Evolutionary conservation across 75 land plant species (phyloP).

Genomic region (Adiantum capillusveneris): DNA sequence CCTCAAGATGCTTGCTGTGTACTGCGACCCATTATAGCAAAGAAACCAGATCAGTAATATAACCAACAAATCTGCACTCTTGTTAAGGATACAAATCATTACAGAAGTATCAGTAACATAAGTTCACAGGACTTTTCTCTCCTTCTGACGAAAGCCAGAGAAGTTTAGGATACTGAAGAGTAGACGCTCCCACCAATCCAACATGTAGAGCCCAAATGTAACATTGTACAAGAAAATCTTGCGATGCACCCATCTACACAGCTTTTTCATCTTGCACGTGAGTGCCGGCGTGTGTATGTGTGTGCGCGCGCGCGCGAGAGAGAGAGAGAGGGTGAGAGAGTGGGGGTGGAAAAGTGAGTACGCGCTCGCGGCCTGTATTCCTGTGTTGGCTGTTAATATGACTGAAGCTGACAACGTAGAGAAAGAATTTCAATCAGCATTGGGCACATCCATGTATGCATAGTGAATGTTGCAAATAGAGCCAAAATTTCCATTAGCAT

Average conservation of each 20-base stretch:
- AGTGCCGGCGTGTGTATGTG: too few species aligned
- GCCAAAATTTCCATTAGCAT: too few species aligned
- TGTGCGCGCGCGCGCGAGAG: too few species aligned
- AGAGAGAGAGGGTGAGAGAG: too few species aligned
- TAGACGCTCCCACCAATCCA: slow-evolving; percentile 62
- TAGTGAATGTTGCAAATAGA: too few species aligned
- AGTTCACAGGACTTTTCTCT: background rate
- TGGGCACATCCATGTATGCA: too few species aligned
- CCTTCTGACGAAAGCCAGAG: background rate
- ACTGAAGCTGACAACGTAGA: too few species aligned
- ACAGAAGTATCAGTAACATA: too few species aligned
- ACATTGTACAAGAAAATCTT: slow-evolving; percentile 56
- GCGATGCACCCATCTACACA: slow-evolving; percentile 13
- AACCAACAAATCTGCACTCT: slow-evolving; percentile 21
- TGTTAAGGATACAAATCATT: background rate
- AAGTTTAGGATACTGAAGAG: slow-evolving; percentile 44
- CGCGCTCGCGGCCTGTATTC: too few species aligned
- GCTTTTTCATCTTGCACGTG: background rate
- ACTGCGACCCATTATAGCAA: slow-evolving; percentile 18
- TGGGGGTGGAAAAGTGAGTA: too few species aligned
- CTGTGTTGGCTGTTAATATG: too few species aligned
- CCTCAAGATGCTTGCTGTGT: slow-evolving; percentile 15
- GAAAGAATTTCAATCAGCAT: too few species aligned
- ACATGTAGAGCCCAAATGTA: slow-evolving; percentile 61
- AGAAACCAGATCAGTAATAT: slow-evolving; percentile 36